Conservation (phyloP, 345 rosid species). For the Eucalyptus caleyi region DNA sequence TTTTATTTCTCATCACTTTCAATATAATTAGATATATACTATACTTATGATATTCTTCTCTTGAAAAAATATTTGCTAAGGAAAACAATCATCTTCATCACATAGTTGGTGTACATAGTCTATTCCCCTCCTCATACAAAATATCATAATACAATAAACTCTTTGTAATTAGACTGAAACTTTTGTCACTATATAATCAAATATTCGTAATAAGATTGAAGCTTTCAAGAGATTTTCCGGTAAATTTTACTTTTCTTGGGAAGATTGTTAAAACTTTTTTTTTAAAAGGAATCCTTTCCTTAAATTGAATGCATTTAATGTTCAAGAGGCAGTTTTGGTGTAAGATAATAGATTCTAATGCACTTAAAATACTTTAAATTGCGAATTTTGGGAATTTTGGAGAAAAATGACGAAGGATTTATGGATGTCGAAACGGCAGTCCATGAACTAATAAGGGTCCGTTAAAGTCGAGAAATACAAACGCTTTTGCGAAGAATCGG, state of each 20-base stretch:
- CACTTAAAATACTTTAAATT: background rate
- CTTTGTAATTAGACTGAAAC: background rate
- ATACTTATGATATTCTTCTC: background rate
- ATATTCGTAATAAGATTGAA: background rate
- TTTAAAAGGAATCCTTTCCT: background rate
- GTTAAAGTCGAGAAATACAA: background rate
- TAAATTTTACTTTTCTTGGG: background rate
- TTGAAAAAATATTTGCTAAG: background rate
- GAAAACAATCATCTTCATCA: background rate
- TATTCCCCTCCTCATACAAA: background rate
- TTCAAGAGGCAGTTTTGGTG: background rate
- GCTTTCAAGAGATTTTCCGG: background rate
- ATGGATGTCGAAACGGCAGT: background rate
- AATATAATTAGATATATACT: background rate
- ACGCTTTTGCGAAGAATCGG: background rate
- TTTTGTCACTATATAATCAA: background rate
- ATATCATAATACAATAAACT: background rate
- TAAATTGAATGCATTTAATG: background rate
- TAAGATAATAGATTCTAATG: background rate
- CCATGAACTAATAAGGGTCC: background rate
- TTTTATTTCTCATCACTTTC: background rate
- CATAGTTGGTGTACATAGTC: background rate
- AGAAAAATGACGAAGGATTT: background rate
- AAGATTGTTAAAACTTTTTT: background rate
- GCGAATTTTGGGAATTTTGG: background rate